These are phyloP conservation scores for Oidium heveae DNA, from an alignment of 2,329 filamentous ascomycete species.

Conservation along the genomic window DNA sequence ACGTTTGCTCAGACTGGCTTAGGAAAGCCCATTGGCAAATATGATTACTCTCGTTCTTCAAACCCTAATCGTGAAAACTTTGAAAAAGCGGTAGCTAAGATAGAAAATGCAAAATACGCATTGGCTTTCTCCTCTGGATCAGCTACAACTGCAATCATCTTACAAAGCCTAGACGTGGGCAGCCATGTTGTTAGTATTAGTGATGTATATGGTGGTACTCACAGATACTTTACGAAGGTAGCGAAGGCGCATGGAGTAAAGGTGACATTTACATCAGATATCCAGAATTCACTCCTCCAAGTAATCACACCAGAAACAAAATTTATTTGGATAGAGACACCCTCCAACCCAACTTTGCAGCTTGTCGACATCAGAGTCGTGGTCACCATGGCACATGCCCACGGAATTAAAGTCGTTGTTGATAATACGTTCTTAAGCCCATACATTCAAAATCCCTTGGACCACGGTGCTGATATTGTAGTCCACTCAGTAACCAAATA, in stretches of 20 bases:
- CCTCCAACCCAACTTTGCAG: slow-evolving; percentile 79
- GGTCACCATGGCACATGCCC: slow-evolving; percentile 56
- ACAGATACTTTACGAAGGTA: slow-evolving; percentile 97
- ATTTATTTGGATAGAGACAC: slow-evolving; percentile 90
- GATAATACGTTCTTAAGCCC: slow-evolving; percentile 97
- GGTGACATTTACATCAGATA: slow-evolving; percentile 81
- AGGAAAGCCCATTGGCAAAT: slow-evolving; percentile 63
- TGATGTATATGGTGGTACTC: slow-evolving; percentile 93
- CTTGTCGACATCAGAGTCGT: slow-evolving; percentile 84
- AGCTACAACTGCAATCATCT: slow-evolving; percentile 74
- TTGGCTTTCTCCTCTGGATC: slow-evolving; percentile 88
- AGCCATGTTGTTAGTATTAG: slow-evolving; percentile 92
- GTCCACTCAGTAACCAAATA: slow-evolving; percentile 97
- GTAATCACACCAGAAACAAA: slow-evolving; percentile 78
- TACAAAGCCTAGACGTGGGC: slow-evolving; percentile 74
- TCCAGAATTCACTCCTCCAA: slow-evolving; percentile 64
- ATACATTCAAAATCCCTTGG: slow-evolving; percentile 87
- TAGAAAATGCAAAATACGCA: slow-evolving; percentile 80
- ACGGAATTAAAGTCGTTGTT: slow-evolving; percentile 86
- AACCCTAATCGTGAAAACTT: slow-evolving; percentile 96
- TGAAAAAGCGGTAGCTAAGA: slow-evolving; percentile 67
- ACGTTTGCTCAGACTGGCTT: slow-evolving; percentile 85
- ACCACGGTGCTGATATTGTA: slow-evolving; percentile 86
- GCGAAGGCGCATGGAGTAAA: slow-evolving; percentile 81
- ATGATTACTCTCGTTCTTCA: slow-evolving; percentile 80